Percentiles rank a stretch among this genome's conserved stretches.
These are phyloP conservation scores for Pseudogymnoascus sp. DNA, from an alignment of 2,329 filamentous ascomycete species.

Conservation along the genomic window DNA sequence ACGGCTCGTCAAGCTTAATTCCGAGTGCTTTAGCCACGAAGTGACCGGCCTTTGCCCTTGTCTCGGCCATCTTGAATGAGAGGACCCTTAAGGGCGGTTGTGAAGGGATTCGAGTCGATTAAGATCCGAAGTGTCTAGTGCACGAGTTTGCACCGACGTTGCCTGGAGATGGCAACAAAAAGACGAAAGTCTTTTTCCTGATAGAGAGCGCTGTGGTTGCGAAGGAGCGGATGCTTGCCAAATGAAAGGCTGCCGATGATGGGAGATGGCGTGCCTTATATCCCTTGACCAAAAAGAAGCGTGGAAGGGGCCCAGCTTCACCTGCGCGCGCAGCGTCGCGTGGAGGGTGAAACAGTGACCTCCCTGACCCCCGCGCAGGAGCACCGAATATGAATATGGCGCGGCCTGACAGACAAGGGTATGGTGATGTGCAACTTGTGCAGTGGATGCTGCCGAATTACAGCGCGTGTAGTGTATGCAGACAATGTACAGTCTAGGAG, in stretches of 20 bases:
- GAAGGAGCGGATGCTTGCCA: background rate
- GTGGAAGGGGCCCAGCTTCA: background rate
- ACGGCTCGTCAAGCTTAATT: constrained; percentile 68
- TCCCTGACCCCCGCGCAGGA: background rate
- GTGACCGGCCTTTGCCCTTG: constrained; percentile 54
- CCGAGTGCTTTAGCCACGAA: constrained; percentile 70
- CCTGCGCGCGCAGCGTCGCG: background rate
- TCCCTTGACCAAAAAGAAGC: background rate
- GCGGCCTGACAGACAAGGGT: constrained; percentile 3
- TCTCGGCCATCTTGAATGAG: constrained; percentile 17
- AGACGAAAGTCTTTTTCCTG: background rate
- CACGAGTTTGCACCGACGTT: constrained; percentile 5
- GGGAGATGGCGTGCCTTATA: constrained; percentile 8
- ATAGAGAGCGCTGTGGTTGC: background rate
- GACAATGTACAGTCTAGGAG: background rate
- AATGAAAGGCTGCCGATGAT: background rate
- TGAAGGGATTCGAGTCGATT: background rate
- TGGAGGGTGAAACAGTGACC: constrained; percentile 8
- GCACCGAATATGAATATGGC: constrained; percentile 1
- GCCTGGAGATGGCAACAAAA: background rate
- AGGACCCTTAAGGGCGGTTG: background rate
- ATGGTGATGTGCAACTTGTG: background rate
- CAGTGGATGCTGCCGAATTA: background rate
- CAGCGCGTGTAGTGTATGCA: background rate
- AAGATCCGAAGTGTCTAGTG: background rate